Base-by-base conservation (phyloP, 202 grass and related monocot species). In the Saccharum hybrid region DNA sequence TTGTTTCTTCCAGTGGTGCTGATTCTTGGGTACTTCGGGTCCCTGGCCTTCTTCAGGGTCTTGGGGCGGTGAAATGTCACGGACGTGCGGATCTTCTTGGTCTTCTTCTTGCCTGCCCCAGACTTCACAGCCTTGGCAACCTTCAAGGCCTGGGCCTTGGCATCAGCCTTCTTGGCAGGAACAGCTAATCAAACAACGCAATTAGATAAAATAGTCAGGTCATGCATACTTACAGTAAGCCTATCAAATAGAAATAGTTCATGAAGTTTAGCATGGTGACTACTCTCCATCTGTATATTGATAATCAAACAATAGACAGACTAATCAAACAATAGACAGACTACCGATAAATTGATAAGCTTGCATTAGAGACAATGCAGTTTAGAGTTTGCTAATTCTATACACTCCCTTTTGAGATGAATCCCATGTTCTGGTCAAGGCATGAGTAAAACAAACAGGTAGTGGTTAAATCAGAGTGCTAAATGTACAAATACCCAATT, bases 41-140 rank as follows among this genome's bases (percentile, higher is more conserved):
- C 65, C 71, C 92, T 89, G 6, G 75, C n/a, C 66, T 94, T 89
- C 81, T 88, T 89, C 41, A 79, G 30, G 69, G 92, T 94, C 83
- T 88, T 85, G 42, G 92, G 92, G n/a, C 84, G 86, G 77, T 94
- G 92, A 83, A 94, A 91, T 31, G 89, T 91, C 30, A 91, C 89
- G 0, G 84, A 85, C 0, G 92, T 94, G 22, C 89, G 86, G 60
- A 91, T 91, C 68, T 94, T 94, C 84, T 94, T 94, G 42, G 72
- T 69, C 12, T 81, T 83, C 66, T 89, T 94, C 86, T 88, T 88
- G 43, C 61, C 23, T 54, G 77, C 26, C 34, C 91, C 88, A 31
- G 92, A 87, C 54, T 94, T 94, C 15, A 94, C 88, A 60, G 92
- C 88, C 89, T 94, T 94, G 10, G 92, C 92, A 66, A 86, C 82